Evolutionary conservation across 2,329 filamentous ascomycete species (phyloP), one percentile per base, ranked within the genome.

Genomic region (Penicillium verrucosum): DNA sequence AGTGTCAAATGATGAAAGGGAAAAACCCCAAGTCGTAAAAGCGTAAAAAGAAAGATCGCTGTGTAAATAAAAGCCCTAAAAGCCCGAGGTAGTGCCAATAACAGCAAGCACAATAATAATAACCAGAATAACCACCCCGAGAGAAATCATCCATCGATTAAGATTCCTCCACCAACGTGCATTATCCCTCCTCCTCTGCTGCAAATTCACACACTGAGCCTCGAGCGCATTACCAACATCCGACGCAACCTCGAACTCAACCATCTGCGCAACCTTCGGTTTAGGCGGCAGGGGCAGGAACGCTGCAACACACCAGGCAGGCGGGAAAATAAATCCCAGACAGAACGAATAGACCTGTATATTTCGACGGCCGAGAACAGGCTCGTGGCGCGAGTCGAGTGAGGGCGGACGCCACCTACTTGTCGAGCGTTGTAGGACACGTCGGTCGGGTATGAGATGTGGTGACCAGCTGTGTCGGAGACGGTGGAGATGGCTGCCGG

Each of bases 241-340:
- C 25, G 69, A 57, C 43, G 54, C 67, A 68, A 29, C 67, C 72
- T 56, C 67, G 69, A 29, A 67, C 73, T 67, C 86, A 80, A 38
- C 80, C 76, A 65, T 66, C 72, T 85, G 76, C 1, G 74, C 65
- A 21, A 78, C 74, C 9, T 70, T 68, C 0, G 85, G 82, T 53
- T 81, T 81, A 1, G 78, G 77, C 10, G 89, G 89, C 7, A 95
- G 74, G 1, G 89, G 89, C 12, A 94, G 78, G 52, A 92, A 81
- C 1, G 90, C 84, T 1, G 87, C 91, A 60, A 91, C 79, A 77
- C 93, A 89, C 90, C 90, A 95, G 54, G 87, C 88, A 59, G 91
- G 81, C 6, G 90, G 91, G 67, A 91, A 85, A 45, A 93, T 77
- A 68, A 95, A 95, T 25, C 91, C 91, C 45, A 88, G 41, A 54